Evolutionary conservation across 306 rosid species (phyloP).

Genomic region (Herpetospermum pedunculosum): DNA sequence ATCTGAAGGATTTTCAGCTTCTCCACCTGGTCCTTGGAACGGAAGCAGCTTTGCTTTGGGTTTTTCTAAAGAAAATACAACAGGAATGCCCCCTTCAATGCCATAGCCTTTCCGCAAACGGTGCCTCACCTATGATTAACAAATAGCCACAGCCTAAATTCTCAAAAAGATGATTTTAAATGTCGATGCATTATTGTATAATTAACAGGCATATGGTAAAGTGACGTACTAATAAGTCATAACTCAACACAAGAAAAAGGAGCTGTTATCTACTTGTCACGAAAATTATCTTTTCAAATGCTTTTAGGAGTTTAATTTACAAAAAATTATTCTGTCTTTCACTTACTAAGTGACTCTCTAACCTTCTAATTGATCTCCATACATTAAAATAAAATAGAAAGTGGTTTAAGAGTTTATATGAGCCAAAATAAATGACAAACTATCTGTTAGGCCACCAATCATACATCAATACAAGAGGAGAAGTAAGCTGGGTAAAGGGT

Average conservation of each 20-base stretch:
- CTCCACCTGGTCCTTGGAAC: slow-evolving; percentile 72
- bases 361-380: background rate
- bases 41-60: slow-evolving; percentile 94
- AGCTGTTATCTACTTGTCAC: background rate
- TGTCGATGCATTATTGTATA: background rate
- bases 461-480: no score
- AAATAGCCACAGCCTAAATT: slow-evolving; percentile 10
- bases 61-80: slow-evolving; percentile 87
- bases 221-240: background rate
- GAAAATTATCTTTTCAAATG: background rate
- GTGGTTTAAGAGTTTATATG: background rate
- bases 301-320: background rate
- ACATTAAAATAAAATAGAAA: background rate
- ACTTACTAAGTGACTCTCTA: background rate
- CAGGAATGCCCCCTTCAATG: slow-evolving; percentile 82
- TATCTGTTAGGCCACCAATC: no score
- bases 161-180: background rate
- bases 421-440: background rate
- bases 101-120: slow-evolving; percentile 72
- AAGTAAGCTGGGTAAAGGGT: no score
- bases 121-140: slow-evolving; percentile 55
- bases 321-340: background rate
- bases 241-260: background rate
- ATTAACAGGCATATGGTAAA: background rate
- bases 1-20: slow-evolving; percentile 83